Base-by-base conservation (phyloP, 202 grass and related monocot species). In the Hordeum pubiflorum region DNA sequence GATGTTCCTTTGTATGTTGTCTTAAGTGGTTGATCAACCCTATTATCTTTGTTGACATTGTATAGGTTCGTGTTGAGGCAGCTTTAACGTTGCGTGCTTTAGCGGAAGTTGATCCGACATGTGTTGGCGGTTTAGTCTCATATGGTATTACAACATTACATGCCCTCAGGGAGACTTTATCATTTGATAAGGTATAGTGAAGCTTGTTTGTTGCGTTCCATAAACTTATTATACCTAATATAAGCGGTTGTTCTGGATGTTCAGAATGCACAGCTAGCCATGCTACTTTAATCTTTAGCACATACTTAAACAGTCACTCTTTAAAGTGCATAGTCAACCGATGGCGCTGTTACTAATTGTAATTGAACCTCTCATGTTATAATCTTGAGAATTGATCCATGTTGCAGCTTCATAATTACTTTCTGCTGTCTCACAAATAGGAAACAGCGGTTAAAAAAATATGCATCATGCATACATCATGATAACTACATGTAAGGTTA, bases 51-150 rank as follows among this genome's bases (percentile, higher is more conserved):
- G 68, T 83, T 71, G 21, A 63, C 69, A 71, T 83, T 79, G 7
- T 83, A 46, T 89, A 97, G 94, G 94, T 97, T 72, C 88, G 95
- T 32, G 87, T 98, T 29, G 95, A 98, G 82, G 92, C 95, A 72
- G 95, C 95, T 76, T 89, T 98, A 83, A 93, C 92, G 56, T 85
- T 98, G 80, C 92, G 88, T 87, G 88, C 95, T 79, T 90, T 98
- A 83, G 95, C 95, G 60, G 92, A 98, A 63, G 92, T 98, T 78
- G 95, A 98, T 89, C 92, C 95, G 60, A 93, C 95, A 83, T 98
- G 95, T 83, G 95, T 98, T 69, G 95, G 95, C 69, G 92, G 95
- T 82, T 93, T 98, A 86, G 89, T 98, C 84, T 98, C 95, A 63
- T 98, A 93, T 83, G 95, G 92, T 69, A 79, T 93, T 65, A 94